Base-by-base conservation (phyloP, 2,329 filamentous ascomycete species). In the Stachybotrys elegans region DNA sequence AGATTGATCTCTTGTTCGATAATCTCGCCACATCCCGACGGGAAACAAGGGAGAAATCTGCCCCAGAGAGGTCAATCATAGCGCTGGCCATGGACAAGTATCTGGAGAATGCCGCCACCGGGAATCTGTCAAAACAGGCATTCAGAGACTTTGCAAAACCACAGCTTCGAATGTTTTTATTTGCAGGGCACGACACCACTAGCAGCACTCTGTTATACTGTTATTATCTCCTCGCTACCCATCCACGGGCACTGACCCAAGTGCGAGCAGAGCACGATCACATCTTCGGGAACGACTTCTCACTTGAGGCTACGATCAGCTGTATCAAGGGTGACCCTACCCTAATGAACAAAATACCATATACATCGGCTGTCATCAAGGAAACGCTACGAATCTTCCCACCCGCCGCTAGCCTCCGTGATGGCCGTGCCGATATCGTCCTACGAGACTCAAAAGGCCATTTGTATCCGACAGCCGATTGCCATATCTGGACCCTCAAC, bases 191-290 rank as follows among this genome's bases (percentile, higher is more conserved):
- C 16, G 36, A 39, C n/a, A 39, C 36, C 11, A 39, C 36, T 5
- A 39, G 36, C n/a, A 39, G 36, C 23, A 39, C 36, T 22, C 36
- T 39, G 21, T 23, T 39, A 21, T 39, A 39, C 21, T 39, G 36
- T 21, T 39, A 39, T 16, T 22, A 22, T 12, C 36, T 39, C 19
- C 36, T 39, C 7, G 19, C 17, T 16, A 22, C 8, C 6, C 20
- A 39, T 22, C 36, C 36, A 12, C 14, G 23, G 14, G n/a, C n/a
- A 7, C n/a, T 39, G 36, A n/a, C 36, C n/a, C 16, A 39, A 23
- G 13, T 39, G 17, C 36, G 36, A 5, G 22, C 17, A 22, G 36
- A 39, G 21, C 36, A 39, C 21, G 36, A 39, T 21, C 22, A 39
- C 11, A 21, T 39, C 6, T 39, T 39, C 13, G 36, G 36, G 8